Evolutionary conservation across 2,329 filamentous ascomycete genomes (phyloP).

Genomic region (Arthrobotrys musiformis): DNA sequence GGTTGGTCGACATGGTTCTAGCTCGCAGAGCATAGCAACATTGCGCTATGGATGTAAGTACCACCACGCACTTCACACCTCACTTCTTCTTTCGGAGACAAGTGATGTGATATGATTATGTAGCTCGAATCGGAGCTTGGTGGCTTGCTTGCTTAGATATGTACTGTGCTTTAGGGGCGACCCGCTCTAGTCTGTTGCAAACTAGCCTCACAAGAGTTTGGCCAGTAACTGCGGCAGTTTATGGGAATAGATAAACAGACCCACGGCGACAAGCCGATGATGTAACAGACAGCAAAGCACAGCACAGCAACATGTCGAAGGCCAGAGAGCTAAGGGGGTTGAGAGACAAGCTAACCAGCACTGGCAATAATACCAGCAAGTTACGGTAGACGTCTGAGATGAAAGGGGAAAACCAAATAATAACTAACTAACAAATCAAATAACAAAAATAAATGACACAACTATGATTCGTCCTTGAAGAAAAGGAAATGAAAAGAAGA

Average conservation of each 20-base stretch:
- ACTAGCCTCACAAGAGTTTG: too few species aligned
- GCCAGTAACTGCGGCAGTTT: neutral
- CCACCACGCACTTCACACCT: neutral
- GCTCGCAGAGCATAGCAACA: conserved; percentile 24
- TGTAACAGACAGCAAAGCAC: conserved; percentile 55
- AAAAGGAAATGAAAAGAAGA: neutral
- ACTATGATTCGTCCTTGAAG: neutral
- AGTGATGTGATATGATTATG: conserved; percentile 14
- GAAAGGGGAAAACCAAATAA: neutral
- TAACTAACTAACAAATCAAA: too few species aligned
- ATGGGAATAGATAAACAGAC: neutral
- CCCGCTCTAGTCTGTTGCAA: neutral
- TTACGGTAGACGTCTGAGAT: neutral
- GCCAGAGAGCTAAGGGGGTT: neutral
- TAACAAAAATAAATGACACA: conserved; percentile 1
- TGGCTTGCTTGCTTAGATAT: neutral
- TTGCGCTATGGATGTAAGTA: neutral
- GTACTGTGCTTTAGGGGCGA: neutral
- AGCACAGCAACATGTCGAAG: neutral
- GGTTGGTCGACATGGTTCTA: neutral
- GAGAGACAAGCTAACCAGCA: neutral
- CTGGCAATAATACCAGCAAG: neutral
- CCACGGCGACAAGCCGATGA: conserved; percentile 45
- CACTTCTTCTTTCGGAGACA: neutral
- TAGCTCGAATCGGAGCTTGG: conserved; percentile 3